Conservation (phyloP, 73 alveolate species). For the Blepharisma stoltei region DNA sequence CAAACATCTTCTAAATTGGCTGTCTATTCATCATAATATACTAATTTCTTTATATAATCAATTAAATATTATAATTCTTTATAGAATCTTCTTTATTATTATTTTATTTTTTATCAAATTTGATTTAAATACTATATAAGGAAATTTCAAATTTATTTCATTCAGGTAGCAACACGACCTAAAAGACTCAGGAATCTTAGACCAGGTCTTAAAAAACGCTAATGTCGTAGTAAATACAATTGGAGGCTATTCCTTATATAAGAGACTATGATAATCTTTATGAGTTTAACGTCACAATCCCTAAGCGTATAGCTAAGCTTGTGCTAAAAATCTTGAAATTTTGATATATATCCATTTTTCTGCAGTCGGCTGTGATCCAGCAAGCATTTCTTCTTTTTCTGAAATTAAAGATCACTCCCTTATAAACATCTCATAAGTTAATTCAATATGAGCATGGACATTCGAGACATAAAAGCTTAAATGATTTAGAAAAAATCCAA, state of each 20-base stretch:
- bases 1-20: conserved; percentile 7
- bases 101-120: too few relatives aligned
- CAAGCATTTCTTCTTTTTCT: conserved; percentile 37
- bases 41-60: too few relatives aligned
- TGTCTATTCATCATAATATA: too few relatives aligned
- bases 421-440: conserved; percentile 29
- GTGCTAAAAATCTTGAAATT: conserved; percentile 50
- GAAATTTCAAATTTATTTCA: neutral
- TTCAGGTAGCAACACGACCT: conserved; percentile 30
- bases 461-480: conserved; percentile 18
- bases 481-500: conserved; percentile 36
- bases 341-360: conserved; percentile 57
- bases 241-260: conserved; percentile 43
- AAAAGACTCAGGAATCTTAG: conserved; percentile 46
- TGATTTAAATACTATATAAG: too few relatives aligned
- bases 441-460: conserved; percentile 26
- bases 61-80: too few relatives aligned
- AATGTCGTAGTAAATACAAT: conserved; percentile 54
- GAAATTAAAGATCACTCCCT: conserved; percentile 36
- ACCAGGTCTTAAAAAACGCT: conserved; percentile 40
- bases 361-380: conserved; percentile 51
- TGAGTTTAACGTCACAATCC: conserved; percentile 43
- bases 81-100: too few relatives aligned
- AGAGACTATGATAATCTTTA: conserved; percentile 40
- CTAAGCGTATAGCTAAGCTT: conserved; percentile 56